Base-by-base conservation (phyloP, 257 asterid genomes). In the Mentha longifolia region DNA sequence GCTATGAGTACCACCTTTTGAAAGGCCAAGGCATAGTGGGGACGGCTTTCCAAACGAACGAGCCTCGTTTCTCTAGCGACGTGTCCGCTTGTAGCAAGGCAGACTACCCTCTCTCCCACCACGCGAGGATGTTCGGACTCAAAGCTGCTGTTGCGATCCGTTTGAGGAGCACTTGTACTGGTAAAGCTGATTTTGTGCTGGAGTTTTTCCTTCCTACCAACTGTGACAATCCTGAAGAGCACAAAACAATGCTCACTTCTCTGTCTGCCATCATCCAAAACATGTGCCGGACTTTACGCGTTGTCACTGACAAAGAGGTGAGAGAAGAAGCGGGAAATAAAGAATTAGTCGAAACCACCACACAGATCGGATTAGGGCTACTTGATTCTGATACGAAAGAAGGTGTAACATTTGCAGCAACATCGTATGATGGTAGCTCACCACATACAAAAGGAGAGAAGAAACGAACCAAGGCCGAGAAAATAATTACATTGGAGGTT, bases 21-120 rank as follows among this genome's bases (percentile, higher is more conserved):
- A 91, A 83, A 80, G 96, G 92, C 54, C 85, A 89, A 76, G 98
- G 98, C 9, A 80, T 89, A 20, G 95, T 84, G 1, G 98, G 98
- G 60, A 80, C 72, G 62, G 96, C 98, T 3, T 91, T 94, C 59
- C 65, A 65, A 31, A 87, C 96, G 2, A 94, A 91, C 63, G 86
- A 89, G 63, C 97, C 98, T 7, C 89, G 96, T 62, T 94, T 91
- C 84, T 87, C 85, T 0, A 75, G 85, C 19, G 96, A 94, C 62
- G 79, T 94, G n/a, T 85, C 95, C 15, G 83, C 90, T 14, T 86
- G 72, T 74, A 83, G 90, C 80, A 87, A 86, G 86, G 64, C 88
- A 0, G 96, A 91, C 25, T 94, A 94, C 76, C 97, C 98, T 17
- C 96, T 94, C 66, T 86, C 98, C 42, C 98, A 94, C 84, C 85